Conservation (phyloP, 2,329 filamentous ascomycete genomes). For the Ophiostoma piceae region DNA sequence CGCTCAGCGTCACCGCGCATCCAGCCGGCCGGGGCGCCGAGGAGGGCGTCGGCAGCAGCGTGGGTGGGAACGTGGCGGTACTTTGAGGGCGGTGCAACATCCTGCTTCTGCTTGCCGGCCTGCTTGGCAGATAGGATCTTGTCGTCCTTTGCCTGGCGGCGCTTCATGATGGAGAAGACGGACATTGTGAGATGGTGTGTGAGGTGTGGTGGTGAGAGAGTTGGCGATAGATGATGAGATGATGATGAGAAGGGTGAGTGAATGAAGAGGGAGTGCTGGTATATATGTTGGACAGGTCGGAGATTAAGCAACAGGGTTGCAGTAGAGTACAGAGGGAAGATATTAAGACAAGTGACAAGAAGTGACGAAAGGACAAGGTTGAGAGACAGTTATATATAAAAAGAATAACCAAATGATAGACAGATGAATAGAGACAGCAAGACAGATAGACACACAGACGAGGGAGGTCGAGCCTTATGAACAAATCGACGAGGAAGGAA, state of each 20-base stretch:
- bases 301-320: neutral
- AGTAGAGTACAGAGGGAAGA: neutral
- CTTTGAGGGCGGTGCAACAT: slow-evolving; percentile 33
- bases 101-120: slow-evolving; percentile 43
- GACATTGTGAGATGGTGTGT: slow-evolving; percentile 43
- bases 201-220: neutral
- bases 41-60: slow-evolving; percentile 54
- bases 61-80: slow-evolving; percentile 60
- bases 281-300: slow-evolving; percentile 4
- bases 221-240: neutral
- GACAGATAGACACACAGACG: no score
- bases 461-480: no score
- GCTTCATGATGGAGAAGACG: slow-evolving; percentile 51
- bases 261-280: neutral
- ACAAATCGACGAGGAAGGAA: no score
- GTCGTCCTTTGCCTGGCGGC: slow-evolving; percentile 49
- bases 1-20: slow-evolving; percentile 43
- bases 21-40: slow-evolving; percentile 50
- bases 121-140: slow-evolving; percentile 40
- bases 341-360: neutral
- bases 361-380: neutral
- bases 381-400: neutral
- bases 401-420: slow-evolving; percentile 1
- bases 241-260: neutral
- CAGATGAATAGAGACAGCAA: neutral